These are phyloP conservation scores for Lagenidium sp. DNA, from an alignment of 352 stramenopile genomes.

Conservation along the genomic window DNA sequence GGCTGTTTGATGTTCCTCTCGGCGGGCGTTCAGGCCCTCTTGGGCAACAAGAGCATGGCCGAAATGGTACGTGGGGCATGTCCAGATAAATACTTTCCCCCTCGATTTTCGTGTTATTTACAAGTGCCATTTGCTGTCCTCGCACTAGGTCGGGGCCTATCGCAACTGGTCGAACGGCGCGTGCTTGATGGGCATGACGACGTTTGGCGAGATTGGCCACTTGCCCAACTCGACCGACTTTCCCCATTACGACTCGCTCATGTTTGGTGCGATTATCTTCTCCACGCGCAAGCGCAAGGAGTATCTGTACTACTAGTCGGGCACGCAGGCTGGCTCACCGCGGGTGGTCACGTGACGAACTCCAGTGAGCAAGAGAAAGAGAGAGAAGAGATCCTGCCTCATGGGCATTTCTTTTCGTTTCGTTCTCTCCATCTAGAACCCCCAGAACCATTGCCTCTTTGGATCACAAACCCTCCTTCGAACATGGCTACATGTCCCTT, in stretches of 20 bases:
- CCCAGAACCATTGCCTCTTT: no score
- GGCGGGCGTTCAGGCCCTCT: slow-evolving; percentile 70
- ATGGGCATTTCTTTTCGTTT: background rate
- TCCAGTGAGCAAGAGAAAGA: no score
- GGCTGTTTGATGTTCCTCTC: slow-evolving; percentile 85
- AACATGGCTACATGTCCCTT: slow-evolving; percentile 5
- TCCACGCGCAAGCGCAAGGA: slow-evolving; percentile 78
- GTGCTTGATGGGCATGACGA: slow-evolving; percentile 83
- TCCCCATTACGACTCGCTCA: slow-evolving; percentile 85
- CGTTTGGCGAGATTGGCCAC: slow-evolving; percentile 82
- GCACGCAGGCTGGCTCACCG: no score
- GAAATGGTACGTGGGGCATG: slow-evolving; percentile 79
- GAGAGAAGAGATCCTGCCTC: no score
- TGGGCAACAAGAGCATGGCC: slow-evolving; percentile 83
- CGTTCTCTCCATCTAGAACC: background rate
- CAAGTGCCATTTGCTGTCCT: background rate
- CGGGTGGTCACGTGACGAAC: no score
- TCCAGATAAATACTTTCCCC: no score
- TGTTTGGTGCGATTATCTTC: slow-evolving; percentile 85
- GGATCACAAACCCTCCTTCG: background rate
- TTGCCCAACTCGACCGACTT: slow-evolving; percentile 71
- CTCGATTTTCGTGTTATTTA: background rate
- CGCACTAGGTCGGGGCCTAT: slow-evolving; percentile 66
- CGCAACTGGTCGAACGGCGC: slow-evolving; percentile 75
- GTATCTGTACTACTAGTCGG: slow-evolving; percentile 65